Percentiles rank a stretch among this genome's conserved stretches.
These are phyloP conservation scores for Stentor roeselii DNA, from an alignment of 73 alveolate species.

Conservation along the genomic window DNA sequence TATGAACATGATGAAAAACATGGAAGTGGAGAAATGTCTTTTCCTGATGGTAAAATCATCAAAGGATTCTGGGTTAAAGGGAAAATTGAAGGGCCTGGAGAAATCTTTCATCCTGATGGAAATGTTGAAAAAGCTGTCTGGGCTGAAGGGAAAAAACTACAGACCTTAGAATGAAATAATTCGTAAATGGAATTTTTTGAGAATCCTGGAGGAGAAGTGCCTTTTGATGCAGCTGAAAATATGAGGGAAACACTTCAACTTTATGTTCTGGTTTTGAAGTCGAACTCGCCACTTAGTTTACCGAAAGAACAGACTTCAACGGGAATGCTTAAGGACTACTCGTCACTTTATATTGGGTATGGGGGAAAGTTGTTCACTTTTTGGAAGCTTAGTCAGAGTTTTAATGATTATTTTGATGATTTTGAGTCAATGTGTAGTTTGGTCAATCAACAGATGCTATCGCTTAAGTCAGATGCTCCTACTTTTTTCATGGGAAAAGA, in stretches of 20 bases:
- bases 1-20: conserved; percentile 60
- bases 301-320: too few species aligned
- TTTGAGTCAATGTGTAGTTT: not conserved
- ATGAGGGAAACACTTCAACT: too few species aligned
- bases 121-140: not conserved
- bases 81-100: conserved; percentile 33
- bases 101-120: not conserved
- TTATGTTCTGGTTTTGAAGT: too few species aligned
- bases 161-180: not conserved
- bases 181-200: too few species aligned
- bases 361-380: not conserved
- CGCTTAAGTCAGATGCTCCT: not conserved
- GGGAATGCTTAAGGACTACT: not conserved
- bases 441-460: not conserved
- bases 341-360: not conserved
- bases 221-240: too few species aligned
- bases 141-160: not conserved
- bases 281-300: too few species aligned
- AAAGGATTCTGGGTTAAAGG: conserved; percentile 41
- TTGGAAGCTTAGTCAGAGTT: not conserved
- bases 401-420: not conserved
- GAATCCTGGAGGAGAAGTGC: too few species aligned
- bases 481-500: conserved; percentile 17
- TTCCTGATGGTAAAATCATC: conserved; percentile 30
- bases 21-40: conserved; percentile 69